Base-by-base conservation (phyloP, 2,329 filamentous ascomycete species). In the Colletotrichum sp. region DNA sequence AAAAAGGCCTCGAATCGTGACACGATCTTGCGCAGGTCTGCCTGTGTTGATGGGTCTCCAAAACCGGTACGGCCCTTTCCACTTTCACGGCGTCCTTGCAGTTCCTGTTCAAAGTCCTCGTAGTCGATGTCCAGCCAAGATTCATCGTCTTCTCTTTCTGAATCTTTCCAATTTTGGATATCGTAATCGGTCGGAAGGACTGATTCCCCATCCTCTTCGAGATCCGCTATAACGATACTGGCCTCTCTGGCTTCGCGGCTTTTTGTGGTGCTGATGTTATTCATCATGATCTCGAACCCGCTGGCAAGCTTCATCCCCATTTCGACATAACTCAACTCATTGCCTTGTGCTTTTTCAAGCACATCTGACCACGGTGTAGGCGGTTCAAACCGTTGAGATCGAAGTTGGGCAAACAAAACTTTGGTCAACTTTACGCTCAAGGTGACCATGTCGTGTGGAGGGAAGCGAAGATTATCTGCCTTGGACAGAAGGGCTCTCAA, bases 111-210 rank as follows among this genome's bases (percentile, higher is more conserved):
- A 72, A 99, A 95, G 77, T 98, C 96, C 21, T 94, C 90, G 79
- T 95, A 98, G 81, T 96, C 93, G 73, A 99, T 98, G 79, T 99
- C 93, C 78, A 99, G 88, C 97, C 97, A 99, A 26, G 91, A 90
- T 80, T 99, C 97, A 79, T 96, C 92, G 76, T 99, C 96, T 66
- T 96, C 91, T n/a, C 87, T 89, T 34, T 87, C 85, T 4, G 82
- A 81, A 34, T 88, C 84, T 43, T 89, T 87, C 96, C 97, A 99
- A 3, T 82, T 80, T 30, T 84, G 83, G 12, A 99, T 95, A n/a
- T 96, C 94, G 1, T 88, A 84, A 79, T 98, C 90, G 0, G 88
- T 91, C 0, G 97, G 96, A 1, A 99, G 86, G 30, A 79, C 79
- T 32, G 82, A 80, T 30, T 93, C 91, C 15, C 96, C 94, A 4